Evolutionary conservation across 2,329 filamentous ascomycete genomes (phyloP).

Genomic region (Trichoderma polysporum): DNA sequence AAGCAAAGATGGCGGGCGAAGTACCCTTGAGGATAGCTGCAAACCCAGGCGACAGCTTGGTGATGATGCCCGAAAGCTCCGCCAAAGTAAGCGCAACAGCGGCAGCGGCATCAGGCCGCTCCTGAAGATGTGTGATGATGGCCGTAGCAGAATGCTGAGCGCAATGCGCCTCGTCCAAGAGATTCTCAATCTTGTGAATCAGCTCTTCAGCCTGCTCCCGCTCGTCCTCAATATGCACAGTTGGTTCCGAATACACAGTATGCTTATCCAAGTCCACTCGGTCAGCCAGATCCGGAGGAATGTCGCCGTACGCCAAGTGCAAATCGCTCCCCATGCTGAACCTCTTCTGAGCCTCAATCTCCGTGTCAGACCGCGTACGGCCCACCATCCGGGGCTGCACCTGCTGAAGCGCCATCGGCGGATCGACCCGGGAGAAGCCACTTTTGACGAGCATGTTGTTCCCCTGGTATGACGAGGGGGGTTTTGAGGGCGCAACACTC

Average conservation of each 20-base stretch:
- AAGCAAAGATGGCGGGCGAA: constrained; percentile 80
- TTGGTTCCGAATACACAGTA: constrained; percentile 46
- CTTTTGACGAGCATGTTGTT: constrained; percentile 39
- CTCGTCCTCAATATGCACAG: constrained; percentile 43
- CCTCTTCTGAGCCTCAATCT: constrained; percentile 31
- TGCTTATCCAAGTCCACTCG: constrained; percentile 45
- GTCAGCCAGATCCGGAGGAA: constrained; percentile 66
- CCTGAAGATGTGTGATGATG: constrained; percentile 74
- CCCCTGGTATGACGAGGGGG: constrained; percentile 43
- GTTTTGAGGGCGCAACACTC: constrained; percentile 45
- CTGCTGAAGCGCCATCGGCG: constrained; percentile 26
- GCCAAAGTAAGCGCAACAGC: constrained; percentile 90
- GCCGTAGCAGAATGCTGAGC: constrained; percentile 78
- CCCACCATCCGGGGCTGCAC: constrained; percentile 28
- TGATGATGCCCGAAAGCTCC: constrained; percentile 79
- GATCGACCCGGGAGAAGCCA: constrained; percentile 40
- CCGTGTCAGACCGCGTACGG: constrained; percentile 42
- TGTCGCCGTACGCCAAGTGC: constrained; percentile 85
- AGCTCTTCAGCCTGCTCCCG: constrained; percentile 57
- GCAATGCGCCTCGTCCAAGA: constrained; percentile 86
- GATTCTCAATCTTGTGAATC: constrained; percentile 69
- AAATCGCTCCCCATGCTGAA: constrained; percentile 68
- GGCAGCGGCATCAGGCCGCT: constrained; percentile 79
- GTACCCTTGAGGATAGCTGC: constrained; percentile 73
- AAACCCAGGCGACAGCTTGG: constrained; percentile 81